Percentiles rank a stretch among this genome's conserved stretches.
Evolutionary conservation across 306 rosid genomes (phyloP).

Genomic region (Malus sylvestris): DNA sequence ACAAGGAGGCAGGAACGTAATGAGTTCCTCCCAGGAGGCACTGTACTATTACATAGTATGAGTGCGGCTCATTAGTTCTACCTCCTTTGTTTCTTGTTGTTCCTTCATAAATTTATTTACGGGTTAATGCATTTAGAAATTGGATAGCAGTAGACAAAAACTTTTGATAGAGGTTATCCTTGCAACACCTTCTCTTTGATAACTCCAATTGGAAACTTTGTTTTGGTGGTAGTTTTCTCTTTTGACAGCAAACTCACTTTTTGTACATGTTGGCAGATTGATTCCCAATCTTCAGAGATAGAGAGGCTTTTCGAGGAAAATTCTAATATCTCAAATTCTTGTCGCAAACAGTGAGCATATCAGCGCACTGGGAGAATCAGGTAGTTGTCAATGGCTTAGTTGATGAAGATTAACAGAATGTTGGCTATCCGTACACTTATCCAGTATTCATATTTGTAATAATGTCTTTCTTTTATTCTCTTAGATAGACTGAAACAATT

Average conservation of each 20-base stretch:
- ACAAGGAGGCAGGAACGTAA: neutral
- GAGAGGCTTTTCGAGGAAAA: conserved; percentile 95
- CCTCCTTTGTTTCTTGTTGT: conserved; percentile 2
- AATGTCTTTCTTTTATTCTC: no score
- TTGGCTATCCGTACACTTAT: no score
- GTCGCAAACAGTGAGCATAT: conserved; percentile 49
- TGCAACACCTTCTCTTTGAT: neutral
- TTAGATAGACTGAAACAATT: no score
- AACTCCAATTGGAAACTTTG: neutral
- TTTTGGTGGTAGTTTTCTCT: conserved; percentile 14
- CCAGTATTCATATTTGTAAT: no score
- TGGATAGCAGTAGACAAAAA: conserved; percentile 93
- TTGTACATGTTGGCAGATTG: conserved; percentile 52
- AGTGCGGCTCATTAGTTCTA: no score
- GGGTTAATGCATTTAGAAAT: conserved; percentile 43
- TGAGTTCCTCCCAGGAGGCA: neutral
- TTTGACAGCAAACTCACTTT: conserved; percentile 15
- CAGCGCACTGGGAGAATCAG: conserved; percentile 50
- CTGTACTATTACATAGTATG: no score
- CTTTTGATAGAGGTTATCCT: conserved; percentile 69
- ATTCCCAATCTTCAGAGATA: conserved; percentile 84
- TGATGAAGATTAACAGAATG: no score
- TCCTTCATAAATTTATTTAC: conserved; percentile 4
- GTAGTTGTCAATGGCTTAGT: no score
- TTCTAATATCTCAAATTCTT: conserved; percentile 55